Percentiles rank a stretch among this genome's conserved stretches.
phyloP scores from a whole-genome alignment of 163 green algal species.

The Chlamydomonas reinhardtii region DNA sequence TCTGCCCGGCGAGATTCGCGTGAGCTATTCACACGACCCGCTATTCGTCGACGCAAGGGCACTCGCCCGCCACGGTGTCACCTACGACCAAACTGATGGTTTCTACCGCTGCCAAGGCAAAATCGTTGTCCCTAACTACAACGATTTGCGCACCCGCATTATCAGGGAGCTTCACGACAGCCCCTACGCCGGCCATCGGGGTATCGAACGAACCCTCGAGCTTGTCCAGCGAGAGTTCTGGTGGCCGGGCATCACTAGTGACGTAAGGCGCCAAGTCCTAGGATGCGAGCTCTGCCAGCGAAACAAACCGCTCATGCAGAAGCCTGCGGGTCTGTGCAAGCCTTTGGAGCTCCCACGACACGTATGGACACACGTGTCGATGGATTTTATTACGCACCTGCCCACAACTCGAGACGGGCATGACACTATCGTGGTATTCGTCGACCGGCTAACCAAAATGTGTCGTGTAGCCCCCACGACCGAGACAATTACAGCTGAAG shows the following conservation, averaged over 20 bases:
- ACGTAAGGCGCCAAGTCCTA: background rate
- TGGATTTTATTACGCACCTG: conserved; percentile 68
- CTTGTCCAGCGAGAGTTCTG: background rate
- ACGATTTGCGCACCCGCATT: background rate
- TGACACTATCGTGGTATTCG: conserved; percentile 70
- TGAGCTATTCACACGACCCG: background rate
- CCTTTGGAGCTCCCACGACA: conserved; percentile 56
- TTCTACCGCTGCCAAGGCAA: background rate
- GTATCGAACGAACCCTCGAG: background rate
- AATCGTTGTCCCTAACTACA: background rate
- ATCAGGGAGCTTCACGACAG: background rate
- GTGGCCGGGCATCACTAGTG: background rate
- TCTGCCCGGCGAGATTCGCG: background rate
- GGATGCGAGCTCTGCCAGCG: background rate
- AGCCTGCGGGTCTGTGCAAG: conserved; percentile 51
- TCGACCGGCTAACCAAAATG: conserved; percentile 74
- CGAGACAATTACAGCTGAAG: conserved; percentile 42
- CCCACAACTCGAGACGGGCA: conserved; percentile 56
- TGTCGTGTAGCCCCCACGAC: conserved; percentile 57
- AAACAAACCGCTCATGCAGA: conserved; percentile 58
- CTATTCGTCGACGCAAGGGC: background rate
- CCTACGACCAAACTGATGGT: background rate
- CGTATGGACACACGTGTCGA: conserved; percentile 51
- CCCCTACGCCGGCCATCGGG: background rate
- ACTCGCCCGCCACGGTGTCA: background rate